Evolutionary conservation across 2,329 filamentous ascomycete genomes (phyloP).

Genomic region (Fonsecaea pedrosoi): DNA sequence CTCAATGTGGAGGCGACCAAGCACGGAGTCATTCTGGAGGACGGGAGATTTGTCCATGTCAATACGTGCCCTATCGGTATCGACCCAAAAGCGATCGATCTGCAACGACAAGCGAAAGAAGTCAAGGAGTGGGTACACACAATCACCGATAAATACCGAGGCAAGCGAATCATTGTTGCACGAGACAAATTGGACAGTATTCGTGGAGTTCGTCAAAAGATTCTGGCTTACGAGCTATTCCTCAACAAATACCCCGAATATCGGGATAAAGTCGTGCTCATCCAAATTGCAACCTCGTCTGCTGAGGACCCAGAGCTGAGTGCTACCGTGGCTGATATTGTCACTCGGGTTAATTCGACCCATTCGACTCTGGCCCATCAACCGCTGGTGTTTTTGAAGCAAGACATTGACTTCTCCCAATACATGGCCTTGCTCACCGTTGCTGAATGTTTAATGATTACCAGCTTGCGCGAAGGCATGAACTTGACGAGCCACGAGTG

Average conservation of each 20-base stretch:
- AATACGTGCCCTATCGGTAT: constrained; percentile 87
- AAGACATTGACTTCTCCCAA: constrained; percentile 90
- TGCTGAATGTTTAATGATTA: constrained; percentile 92
- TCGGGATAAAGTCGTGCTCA: constrained; percentile 83
- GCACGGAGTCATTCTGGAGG: constrained; percentile 87
- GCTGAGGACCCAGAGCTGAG: constrained; percentile 88
- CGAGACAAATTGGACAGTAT: constrained; percentile 94
- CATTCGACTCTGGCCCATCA: constrained; percentile 92
- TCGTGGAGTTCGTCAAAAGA: constrained; percentile 89
- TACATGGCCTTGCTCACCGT: constrained; percentile 91
- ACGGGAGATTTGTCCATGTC: constrained; percentile 85
- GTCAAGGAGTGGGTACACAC: constrained; percentile 80
- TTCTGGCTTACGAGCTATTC: constrained; percentile 90
- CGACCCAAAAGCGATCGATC: constrained; percentile 76
- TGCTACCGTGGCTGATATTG: constrained; percentile 88
- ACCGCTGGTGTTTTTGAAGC: constrained; percentile 90
- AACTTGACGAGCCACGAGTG: constrained; percentile 96
- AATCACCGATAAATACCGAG: constrained; percentile 82
- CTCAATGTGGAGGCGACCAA: constrained; percentile 88
- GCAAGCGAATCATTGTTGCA: constrained; percentile 88
- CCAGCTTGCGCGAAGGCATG: constrained; percentile 95
- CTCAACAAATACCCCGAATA: constrained; percentile 92
- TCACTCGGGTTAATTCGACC: constrained; percentile 88
- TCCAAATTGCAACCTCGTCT: constrained; percentile 91
- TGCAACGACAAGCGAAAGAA: constrained; percentile 72